These are phyloP conservation scores for Fraxinus pennsylvanica DNA, from an alignment of 257 asterid species.

Conservation along the genomic window DNA sequence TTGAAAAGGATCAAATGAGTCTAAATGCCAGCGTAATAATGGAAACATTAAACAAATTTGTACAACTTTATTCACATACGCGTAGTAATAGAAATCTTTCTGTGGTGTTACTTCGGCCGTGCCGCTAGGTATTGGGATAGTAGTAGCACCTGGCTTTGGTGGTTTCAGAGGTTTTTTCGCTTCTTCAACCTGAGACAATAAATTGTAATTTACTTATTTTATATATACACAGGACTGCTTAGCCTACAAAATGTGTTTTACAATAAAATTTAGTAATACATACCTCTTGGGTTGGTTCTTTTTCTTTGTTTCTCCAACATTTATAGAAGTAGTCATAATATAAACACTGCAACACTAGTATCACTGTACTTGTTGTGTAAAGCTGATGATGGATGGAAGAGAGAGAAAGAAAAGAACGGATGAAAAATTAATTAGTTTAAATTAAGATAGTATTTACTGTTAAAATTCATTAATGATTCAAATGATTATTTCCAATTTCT, in stretches of 20 bases:
- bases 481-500: background rate
- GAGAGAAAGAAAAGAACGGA: background rate
- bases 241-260: background rate
- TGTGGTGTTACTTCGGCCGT: conserved; percentile 29
- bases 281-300: conserved; percentile 49
- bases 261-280: conserved; percentile 21
- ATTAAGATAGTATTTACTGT: background rate
- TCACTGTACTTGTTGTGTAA: conserved; percentile 61
- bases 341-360: conserved; percentile 72
- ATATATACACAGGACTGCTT: background rate
- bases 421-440: too few species aligned
- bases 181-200: conserved; percentile 51
- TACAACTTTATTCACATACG: conserved; percentile 33
- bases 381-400: conserved; percentile 47
- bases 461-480: background rate
- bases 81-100: conserved; percentile 61
- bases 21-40: background rate
- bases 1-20: background rate
- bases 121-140: conserved; percentile 61
- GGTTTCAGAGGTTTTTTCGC: conserved; percentile 58
- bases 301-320: conserved; percentile 34
- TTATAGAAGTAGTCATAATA: conserved; percentile 62
- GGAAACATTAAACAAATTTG: background rate
- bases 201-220: background rate
- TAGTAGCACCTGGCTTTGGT: conserved; percentile 35